Percentiles rank a stretch among this genome's conserved stretches.
These are phyloP conservation scores for Botrytis elliptica DNA, from an alignment of 2,329 filamentous ascomycete species.

Conservation along the genomic window DNA sequence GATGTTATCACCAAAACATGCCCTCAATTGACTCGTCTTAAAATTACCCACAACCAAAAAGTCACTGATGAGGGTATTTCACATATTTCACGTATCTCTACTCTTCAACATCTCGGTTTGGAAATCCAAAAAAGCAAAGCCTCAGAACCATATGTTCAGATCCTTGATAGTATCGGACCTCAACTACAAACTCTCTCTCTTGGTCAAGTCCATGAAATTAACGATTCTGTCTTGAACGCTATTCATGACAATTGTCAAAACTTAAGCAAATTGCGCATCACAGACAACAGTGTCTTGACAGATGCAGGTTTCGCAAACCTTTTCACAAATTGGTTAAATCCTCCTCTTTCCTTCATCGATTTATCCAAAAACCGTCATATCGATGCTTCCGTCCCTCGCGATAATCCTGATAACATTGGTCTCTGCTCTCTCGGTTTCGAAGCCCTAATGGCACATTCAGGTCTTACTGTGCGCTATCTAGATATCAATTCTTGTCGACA, in stretches of 20 bases:
- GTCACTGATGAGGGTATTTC: constrained; percentile 65
- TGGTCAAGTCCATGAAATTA: constrained; percentile 62
- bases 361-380: constrained; percentile 75
- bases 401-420: constrained; percentile 65
- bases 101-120: constrained; percentile 73
- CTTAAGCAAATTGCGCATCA: constrained; percentile 77
- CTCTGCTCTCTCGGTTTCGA: constrained; percentile 74
- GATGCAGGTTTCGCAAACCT: constrained; percentile 71
- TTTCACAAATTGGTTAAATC: constrained; percentile 75
- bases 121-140: constrained; percentile 58
- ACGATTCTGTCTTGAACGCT: constrained; percentile 67
- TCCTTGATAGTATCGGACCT: constrained; percentile 62
- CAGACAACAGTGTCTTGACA: constrained; percentile 71
- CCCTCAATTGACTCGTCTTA: constrained; percentile 69
- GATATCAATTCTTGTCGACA: constrained; percentile 85
- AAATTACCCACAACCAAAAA: constrained; percentile 77
- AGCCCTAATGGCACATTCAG: constrained; percentile 83
- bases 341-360: constrained; percentile 67
- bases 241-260: constrained; percentile 68
- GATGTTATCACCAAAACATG: constrained; percentile 61
- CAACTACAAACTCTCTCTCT: constrained; percentile 77
- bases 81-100: constrained; percentile 59
- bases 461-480: constrained; percentile 60
- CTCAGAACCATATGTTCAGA: constrained; percentile 55
- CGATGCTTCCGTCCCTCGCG: constrained; percentile 67